A percentile compares a stretch with the other conserved stretches of the same genome.
phyloP scores from a whole-genome alignment of 371 early-diverging fungal genomes.

The Capniomyces stellatus region DNA sequence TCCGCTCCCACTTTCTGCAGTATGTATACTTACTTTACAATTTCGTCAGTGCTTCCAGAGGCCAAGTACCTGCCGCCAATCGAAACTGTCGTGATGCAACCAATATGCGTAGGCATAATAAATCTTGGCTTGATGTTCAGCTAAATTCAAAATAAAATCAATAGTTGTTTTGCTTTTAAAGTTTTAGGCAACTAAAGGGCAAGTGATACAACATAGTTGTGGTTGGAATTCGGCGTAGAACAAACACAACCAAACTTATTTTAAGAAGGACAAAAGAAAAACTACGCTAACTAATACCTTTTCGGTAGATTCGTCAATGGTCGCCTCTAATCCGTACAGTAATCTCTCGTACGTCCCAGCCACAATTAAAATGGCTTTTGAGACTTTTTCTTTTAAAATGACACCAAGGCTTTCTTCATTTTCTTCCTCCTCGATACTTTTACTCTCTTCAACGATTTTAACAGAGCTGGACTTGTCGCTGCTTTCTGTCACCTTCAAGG shows the following conservation, averaged over 20 bases:
- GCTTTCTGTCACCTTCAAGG: too few relatives aligned
- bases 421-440: too few relatives aligned
- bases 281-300: too few relatives aligned
- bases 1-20: too few relatives aligned
- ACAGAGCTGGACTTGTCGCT: too few relatives aligned
- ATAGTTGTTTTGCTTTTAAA: background rate
- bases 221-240: too few relatives aligned
- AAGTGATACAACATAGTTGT: too few relatives aligned
- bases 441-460: too few relatives aligned
- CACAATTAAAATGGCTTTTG: constrained; percentile 33
- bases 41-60: constrained; percentile 91
- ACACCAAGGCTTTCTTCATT: too few relatives aligned
- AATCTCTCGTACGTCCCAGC: constrained; percentile 92
- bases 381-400: too few relatives aligned
- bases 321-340: constrained; percentile 73
- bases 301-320: constrained; percentile 25
- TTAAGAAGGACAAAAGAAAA: too few relatives aligned
- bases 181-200: background rate
- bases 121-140: constrained; percentile 48
- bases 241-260: too few relatives aligned
- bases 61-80: constrained; percentile 63
- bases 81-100: constrained; percentile 71
- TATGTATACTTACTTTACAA: constrained; percentile 53
- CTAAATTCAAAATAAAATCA: constrained; percentile 7
- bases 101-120: constrained; percentile 87